phyloP scores from a whole-genome alignment of 495 filamentous ascomycete genomes.

The Trichoderma virens region DNA sequence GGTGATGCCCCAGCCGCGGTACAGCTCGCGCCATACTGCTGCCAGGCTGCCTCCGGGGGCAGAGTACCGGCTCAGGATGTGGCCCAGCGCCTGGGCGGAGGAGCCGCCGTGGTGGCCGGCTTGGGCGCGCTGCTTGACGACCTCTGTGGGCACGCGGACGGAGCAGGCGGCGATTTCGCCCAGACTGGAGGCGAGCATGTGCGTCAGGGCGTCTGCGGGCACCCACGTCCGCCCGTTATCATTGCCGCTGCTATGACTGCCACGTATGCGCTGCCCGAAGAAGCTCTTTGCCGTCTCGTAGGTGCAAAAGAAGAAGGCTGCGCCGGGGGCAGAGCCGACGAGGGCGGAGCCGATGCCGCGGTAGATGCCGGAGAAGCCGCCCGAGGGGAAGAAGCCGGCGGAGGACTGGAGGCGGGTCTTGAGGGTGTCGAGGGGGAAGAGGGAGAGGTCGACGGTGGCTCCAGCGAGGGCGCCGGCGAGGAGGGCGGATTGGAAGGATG shows the following conservation, averaged over 20 bases:
- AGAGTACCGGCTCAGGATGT: conserved; percentile 53
- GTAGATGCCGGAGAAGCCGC: conserved; percentile 69
- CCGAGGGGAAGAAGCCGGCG: conserved; percentile 65
- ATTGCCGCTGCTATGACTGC: neutral
- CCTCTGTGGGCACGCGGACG: conserved; percentile 89
- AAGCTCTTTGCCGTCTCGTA: conserved; percentile 75
- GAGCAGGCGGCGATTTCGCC: conserved; percentile 92
- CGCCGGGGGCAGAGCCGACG: conserved; percentile 93
- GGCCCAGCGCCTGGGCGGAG: conserved; percentile 53
- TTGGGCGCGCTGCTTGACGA: conserved; percentile 93
- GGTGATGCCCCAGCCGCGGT: conserved; percentile 84
- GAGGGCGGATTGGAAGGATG: conserved; percentile 43
- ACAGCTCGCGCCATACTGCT: conserved; percentile 73
- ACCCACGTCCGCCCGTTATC: neutral
- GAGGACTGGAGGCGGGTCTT: conserved; percentile 90
- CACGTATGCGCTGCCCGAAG: conserved; percentile 27
- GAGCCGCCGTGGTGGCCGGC: conserved; percentile 59
- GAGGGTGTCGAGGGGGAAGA: conserved; percentile 86
- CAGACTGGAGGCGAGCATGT: conserved; percentile 80
- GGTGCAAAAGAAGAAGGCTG: conserved; percentile 95
- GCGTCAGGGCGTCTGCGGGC: conserved; percentile 26
- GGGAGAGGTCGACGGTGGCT: conserved; percentile 81
- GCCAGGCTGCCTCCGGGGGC: conserved; percentile 29
- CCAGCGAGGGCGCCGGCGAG: conserved; percentile 76
- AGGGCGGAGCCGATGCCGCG: conserved; percentile 60